These are phyloP conservation scores for Saccharomyces hybrid DNA, from an alignment of 1,139 yeast species.

Conservation along the genomic window DNA sequence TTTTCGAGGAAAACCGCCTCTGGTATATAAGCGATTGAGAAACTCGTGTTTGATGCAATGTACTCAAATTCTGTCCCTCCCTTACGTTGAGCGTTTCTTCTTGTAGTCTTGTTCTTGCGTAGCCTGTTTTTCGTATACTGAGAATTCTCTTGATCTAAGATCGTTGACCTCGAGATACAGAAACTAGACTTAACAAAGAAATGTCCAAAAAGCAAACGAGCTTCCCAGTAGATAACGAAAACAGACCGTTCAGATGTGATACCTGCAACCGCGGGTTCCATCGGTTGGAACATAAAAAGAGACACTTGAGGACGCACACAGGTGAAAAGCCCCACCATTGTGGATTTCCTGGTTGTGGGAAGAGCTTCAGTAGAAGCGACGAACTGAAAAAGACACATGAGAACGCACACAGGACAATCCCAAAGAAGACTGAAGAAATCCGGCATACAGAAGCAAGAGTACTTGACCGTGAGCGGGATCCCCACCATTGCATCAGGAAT, in stretches of 20 bases:
- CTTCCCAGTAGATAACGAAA: conserved; percentile 21
- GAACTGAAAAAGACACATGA: conserved; percentile 85
- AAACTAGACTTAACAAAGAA: neutral
- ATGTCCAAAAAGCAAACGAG: conserved; percentile 9
- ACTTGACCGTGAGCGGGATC: neutral
- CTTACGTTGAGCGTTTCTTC: neutral
- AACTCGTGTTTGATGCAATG: neutral
- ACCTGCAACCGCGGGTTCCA: conserved; percentile 89
- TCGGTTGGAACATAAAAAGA: conserved; percentile 85
- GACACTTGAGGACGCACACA: conserved; percentile 91
- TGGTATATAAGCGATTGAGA: neutral
- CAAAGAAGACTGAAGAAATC: conserved; percentile 13
- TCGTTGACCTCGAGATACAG: neutral
- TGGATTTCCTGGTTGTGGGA: conserved; percentile 77
- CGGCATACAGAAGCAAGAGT: neutral
- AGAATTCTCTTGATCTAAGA: neutral
- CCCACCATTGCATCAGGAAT: neutral
- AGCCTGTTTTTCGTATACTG: neutral
- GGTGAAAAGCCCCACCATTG: conserved; percentile 94
- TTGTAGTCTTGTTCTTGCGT: neutral
- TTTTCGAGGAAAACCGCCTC: neutral
- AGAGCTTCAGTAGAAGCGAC: conserved; percentile 79
- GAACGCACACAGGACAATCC: conserved; percentile 50
- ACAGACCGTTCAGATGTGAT: conserved; percentile 78
- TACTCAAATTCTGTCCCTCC: neutral